Percentiles rank a stretch among this genome's conserved stretches.
These are phyloP conservation scores for Ploettnerulaceae sp. DNA, from an alignment of 2,329 filamentous ascomycete genomes.

Conservation along the genomic window DNA sequence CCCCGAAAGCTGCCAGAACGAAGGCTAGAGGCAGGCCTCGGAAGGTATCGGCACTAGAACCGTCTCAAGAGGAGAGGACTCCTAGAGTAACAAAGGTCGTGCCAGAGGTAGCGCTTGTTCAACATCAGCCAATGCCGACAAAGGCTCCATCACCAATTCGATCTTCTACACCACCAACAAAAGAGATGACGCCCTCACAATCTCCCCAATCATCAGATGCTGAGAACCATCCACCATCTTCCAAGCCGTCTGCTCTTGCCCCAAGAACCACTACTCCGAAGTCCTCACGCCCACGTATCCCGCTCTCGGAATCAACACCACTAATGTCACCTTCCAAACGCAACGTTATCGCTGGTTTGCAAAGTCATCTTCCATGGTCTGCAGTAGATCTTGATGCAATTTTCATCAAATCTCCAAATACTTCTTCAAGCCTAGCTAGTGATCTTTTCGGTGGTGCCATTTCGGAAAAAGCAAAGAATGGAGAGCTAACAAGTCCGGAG, in stretches of 20 bases:
- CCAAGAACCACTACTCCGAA: conserved; percentile 23
- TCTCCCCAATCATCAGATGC: conserved; percentile 75
- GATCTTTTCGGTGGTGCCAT: conserved; percentile 32
- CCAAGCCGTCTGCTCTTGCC: conserved; percentile 44
- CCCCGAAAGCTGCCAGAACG: conserved; percentile 15
- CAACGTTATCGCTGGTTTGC: conserved; percentile 53
- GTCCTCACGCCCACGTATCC: conserved; percentile 41
- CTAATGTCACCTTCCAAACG: conserved; percentile 56
- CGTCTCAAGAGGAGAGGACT: background rate
- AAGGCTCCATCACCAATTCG: conserved; percentile 16
- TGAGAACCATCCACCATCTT: conserved; percentile 73
- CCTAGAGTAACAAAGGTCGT: background rate
- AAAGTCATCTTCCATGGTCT: conserved; percentile 59
- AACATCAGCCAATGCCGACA: conserved; percentile 2
- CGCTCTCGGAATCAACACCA: conserved; percentile 42
- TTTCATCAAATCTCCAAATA: conserved; percentile 45
- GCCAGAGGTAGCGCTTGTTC: background rate
- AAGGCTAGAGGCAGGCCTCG: conserved; percentile 19
- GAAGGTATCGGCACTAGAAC: conserved; percentile 9
- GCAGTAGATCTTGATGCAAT: conserved; percentile 71
- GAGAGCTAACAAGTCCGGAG: conserved; percentile 67
- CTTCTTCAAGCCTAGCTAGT: conserved; percentile 32
- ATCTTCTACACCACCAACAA: conserved; percentile 45
- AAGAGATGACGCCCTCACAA: conserved; percentile 57
- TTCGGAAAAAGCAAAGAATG: conserved; percentile 51